phyloP scores from a whole-genome alignment of 805 yeast genomes.

The Saccharomycopsis capsularis region DNA sequence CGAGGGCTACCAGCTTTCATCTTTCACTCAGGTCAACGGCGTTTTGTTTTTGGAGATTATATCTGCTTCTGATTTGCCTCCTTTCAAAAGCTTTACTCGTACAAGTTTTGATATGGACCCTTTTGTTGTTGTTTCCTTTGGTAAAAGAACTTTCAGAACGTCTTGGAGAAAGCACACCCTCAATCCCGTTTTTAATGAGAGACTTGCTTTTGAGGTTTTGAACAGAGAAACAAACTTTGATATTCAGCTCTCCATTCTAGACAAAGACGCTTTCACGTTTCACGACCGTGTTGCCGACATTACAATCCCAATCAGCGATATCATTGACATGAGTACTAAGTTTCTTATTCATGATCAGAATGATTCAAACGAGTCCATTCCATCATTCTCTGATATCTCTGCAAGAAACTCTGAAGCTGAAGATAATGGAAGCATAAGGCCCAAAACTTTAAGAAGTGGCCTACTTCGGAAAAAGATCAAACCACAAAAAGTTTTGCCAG shows the following conservation, averaged over 20 bases:
- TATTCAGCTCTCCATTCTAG: slow-evolving; percentile 67
- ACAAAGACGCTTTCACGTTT: slow-evolving; percentile 74
- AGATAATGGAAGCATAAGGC: background rate
- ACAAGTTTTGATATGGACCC: slow-evolving; percentile 95
- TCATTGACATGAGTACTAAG: slow-evolving; percentile 28
- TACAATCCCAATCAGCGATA: slow-evolving; percentile 46
- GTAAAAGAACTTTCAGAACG: slow-evolving; percentile 79
- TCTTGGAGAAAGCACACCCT: slow-evolving; percentile 77
- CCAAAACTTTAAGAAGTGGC: slow-evolving; percentile 17
- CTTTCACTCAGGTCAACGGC: slow-evolving; percentile 46
- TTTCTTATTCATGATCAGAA: background rate
- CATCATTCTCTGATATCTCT: background rate
- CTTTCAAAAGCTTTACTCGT: slow-evolving; percentile 53
- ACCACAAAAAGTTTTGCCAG: slow-evolving; percentile 18
- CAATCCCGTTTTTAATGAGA: slow-evolving; percentile 76
- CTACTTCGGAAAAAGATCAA: slow-evolving; percentile 19
- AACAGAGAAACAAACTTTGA: slow-evolving; percentile 59
- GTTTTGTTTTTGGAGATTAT: slow-evolving; percentile 71
- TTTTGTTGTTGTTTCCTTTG: slow-evolving; percentile 85
- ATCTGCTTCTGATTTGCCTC: slow-evolving; percentile 73
- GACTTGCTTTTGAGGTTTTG: slow-evolving; percentile 69
- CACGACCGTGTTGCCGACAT: slow-evolving; percentile 77
- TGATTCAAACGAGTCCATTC: background rate
- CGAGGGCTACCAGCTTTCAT: slow-evolving; percentile 31
- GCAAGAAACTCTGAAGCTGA: background rate